Evolutionary conservation across 768 basidiomycete genomes (phyloP).

Genomic region (Lactarius pseudohatsudake): DNA sequence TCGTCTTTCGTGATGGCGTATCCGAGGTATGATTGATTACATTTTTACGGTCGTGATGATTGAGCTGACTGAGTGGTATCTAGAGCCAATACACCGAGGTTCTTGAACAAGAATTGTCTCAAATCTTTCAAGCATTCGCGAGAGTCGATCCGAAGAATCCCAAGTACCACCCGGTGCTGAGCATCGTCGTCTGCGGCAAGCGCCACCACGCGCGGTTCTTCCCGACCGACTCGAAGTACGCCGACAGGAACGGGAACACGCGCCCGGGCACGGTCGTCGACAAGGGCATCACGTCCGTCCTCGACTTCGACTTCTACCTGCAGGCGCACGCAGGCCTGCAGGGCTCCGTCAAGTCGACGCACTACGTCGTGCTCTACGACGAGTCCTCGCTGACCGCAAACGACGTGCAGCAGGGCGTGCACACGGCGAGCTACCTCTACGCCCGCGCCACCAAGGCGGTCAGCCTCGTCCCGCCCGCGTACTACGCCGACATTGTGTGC

Average conservation of each 20-base stretch:
- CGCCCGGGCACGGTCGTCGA: conserved; percentile 80
- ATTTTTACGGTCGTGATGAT: neutral
- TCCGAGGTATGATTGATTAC: conserved; percentile 55
- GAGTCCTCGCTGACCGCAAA: conserved; percentile 67
- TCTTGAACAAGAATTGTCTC: conserved; percentile 57
- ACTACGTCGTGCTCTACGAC: conserved; percentile 80
- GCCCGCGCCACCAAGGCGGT: conserved; percentile 84
- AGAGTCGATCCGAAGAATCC: conserved; percentile 45
- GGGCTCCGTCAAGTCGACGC: conserved; percentile 71
- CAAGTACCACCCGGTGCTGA: conserved; percentile 59
- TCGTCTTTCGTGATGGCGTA: conserved; percentile 82
- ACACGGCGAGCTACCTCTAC: conserved; percentile 70
- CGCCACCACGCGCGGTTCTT: conserved; percentile 63
- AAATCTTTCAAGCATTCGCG: conserved; percentile 61
- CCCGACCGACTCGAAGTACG: conserved; percentile 49
- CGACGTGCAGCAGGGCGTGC: conserved; percentile 72
- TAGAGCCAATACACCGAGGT: conserved; percentile 75
- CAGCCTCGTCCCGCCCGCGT: conserved; percentile 75
- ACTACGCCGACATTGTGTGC: conserved; percentile 81
- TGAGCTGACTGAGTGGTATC: neutral
- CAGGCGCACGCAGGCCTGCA: conserved; percentile 75
- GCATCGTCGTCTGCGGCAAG: conserved; percentile 82
- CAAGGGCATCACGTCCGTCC: conserved; percentile 61
- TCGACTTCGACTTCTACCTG: conserved; percentile 38
- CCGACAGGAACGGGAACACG: conserved; percentile 72